A percentile compares a stretch with the other conserved stretches of the same genome.
Evolutionary conservation across 306 rosid genomes (phyloP).

Genomic region (Prunus armeniaca): DNA sequence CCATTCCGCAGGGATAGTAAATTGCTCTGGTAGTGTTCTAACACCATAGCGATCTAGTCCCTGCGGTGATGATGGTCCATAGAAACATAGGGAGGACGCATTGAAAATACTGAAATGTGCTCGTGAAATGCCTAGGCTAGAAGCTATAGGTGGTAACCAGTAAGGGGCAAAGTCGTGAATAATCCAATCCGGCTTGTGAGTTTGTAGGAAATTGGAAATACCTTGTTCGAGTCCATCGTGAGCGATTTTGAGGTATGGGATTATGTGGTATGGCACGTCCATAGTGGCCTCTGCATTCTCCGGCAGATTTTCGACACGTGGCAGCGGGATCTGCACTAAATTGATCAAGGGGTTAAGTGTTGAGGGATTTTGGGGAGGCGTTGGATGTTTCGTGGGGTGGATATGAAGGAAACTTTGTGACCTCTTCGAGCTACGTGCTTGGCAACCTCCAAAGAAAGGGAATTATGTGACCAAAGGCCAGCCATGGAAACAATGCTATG

Average conservation of each 20-base stretch:
- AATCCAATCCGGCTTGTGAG: slow-evolving; percentile 48
- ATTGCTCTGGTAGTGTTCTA: slow-evolving; percentile 12
- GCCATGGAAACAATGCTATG: slow-evolving; percentile 48
- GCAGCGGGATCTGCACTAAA: slow-evolving; percentile 23
- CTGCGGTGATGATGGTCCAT: background rate
- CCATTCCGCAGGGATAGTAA: slow-evolving; percentile 23
- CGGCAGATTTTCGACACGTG: slow-evolving; percentile 22
- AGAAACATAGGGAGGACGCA: background rate
- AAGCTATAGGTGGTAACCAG: slow-evolving; percentile 18
- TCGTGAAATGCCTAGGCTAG: slow-evolving; percentile 13
- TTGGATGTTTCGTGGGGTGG: slow-evolving; percentile 46
- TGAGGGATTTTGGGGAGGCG: slow-evolving; percentile 35
- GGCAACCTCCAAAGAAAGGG: slow-evolving; percentile 39
- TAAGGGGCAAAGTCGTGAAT: slow-evolving; percentile 41
- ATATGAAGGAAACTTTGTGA: slow-evolving; percentile 38
- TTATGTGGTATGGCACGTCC: slow-evolving; percentile 38
- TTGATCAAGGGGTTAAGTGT: slow-evolving; percentile 13
- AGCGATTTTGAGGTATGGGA: slow-evolving; percentile 42
- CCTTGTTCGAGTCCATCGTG: slow-evolving; percentile 41
- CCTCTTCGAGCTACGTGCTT: slow-evolving; percentile 44
- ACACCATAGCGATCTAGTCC: background rate
- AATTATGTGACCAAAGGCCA: slow-evolving; percentile 44
- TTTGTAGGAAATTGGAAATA: slow-evolving; percentile 25
- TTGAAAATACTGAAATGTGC: slow-evolving; percentile 41
- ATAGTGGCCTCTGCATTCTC: slow-evolving; percentile 42